Conservation (phyloP, 2,329 filamentous ascomycete genomes). For the Apiospora saccharicola region DNA sequence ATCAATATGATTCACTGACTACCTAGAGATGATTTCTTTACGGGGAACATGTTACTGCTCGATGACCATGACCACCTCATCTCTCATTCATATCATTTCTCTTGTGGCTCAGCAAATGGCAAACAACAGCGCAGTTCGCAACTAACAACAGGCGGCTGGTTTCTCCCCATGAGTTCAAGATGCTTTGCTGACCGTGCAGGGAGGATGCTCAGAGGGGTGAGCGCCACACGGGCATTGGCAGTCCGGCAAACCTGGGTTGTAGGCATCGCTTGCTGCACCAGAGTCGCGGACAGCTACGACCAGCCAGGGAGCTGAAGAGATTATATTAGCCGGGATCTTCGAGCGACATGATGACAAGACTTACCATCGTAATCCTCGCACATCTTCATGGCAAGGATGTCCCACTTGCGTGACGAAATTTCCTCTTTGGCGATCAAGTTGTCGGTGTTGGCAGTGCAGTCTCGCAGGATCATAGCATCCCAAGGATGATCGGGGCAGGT, state of each 20-base stretch:
- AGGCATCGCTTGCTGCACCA: not conserved
- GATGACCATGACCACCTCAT: not conserved
- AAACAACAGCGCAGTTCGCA: not conserved
- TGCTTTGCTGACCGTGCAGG: not conserved
- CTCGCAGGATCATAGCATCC: constrained; percentile 33
- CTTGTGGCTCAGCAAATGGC: not conserved
- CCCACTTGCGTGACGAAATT: constrained; percentile 30
- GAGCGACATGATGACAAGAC: not conserved
- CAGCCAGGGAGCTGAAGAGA: not conserved
- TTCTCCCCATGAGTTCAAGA: not conserved
- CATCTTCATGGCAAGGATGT: constrained; percentile 32
- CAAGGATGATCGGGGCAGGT: not conserved
- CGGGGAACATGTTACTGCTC: not conserved
- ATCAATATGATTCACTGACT: not conserved
- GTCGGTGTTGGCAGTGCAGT: constrained; percentile 27
- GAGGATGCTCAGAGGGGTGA: not conserved
- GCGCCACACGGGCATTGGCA: not conserved
- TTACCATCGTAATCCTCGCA: constrained; percentile 26
- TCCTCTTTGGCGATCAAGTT: not conserved
- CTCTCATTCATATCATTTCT: not conserved
- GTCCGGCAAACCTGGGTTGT: not conserved
- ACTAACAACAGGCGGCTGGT: not conserved
- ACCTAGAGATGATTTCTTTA: not conserved
- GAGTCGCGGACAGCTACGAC: not conserved
- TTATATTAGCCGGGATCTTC: not conserved